phyloP scores from a whole-genome alignment of 495 filamentous ascomycete species.

The Trichoderma asperelloides region DNA sequence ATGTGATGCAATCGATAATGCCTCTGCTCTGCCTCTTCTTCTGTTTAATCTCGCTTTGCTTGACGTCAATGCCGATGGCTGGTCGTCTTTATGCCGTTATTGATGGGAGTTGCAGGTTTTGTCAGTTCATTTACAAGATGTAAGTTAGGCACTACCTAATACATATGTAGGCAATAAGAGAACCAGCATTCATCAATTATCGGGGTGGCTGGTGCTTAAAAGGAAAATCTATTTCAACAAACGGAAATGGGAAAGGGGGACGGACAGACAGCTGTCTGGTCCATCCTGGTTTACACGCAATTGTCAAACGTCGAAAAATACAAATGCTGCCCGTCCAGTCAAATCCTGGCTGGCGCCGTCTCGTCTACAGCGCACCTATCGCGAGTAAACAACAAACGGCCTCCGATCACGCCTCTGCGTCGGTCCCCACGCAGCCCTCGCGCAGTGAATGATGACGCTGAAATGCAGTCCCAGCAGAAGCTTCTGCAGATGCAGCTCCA shows the following conservation, averaged over 20 bases:
- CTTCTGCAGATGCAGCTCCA: too few relatives aligned
- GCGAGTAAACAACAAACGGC: neutral
- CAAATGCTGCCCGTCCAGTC: neutral
- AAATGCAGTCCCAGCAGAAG: neutral
- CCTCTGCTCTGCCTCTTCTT: neutral
- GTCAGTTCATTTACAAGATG: too few relatives aligned
- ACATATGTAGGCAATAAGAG: too few relatives aligned
- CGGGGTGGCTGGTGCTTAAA: neutral
- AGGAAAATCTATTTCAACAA: neutral
- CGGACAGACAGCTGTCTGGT: too few relatives aligned
- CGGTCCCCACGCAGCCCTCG: neutral
- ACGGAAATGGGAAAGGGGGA: too few relatives aligned
- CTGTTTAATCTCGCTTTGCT: neutral
- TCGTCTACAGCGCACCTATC: neutral
- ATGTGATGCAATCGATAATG: neutral
- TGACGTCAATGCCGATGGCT: too few relatives aligned
- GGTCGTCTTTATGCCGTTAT: too few relatives aligned
- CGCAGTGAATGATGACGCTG: conserved; percentile 2
- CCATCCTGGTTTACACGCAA: too few relatives aligned
- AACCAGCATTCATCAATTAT: neutral
- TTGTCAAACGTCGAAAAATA: too few relatives aligned
- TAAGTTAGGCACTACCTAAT: too few relatives aligned
- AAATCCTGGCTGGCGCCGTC: neutral
- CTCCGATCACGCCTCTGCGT: neutral
- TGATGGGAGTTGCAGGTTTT: too few relatives aligned